These are phyloP conservation scores for Ophiostoma novo-ulmi DNA, from an alignment of 2,329 filamentous ascomycete genomes.

Conservation along the genomic window DNA sequence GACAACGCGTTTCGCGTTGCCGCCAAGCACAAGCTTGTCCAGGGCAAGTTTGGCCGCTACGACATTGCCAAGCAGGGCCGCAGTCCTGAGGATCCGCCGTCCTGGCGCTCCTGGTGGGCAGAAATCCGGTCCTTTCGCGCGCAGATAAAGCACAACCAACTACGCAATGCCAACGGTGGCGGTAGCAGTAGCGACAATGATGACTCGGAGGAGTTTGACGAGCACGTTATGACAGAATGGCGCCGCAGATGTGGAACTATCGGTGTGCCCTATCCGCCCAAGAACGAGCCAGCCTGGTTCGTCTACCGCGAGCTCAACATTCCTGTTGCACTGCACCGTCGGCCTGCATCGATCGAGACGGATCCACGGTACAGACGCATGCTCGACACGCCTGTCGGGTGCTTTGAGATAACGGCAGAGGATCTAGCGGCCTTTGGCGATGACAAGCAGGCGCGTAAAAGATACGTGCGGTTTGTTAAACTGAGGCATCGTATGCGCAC, in stretches of 20 bases:
- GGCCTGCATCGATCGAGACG: background rate
- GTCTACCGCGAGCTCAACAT: background rate
- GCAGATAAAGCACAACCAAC: background rate
- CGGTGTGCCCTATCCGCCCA: background rate
- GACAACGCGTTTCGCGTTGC: background rate
- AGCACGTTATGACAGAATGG: background rate
- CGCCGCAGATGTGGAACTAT: background rate
- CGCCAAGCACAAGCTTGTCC: background rate
- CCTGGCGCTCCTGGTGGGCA: background rate
- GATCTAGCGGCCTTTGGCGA: background rate
- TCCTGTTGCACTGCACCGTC: conserved; percentile 2
- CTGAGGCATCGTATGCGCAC: background rate
- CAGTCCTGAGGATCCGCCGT: background rate
- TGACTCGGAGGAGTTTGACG: background rate
- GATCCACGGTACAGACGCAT: background rate
- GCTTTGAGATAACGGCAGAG: background rate
- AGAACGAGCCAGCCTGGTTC: background rate
- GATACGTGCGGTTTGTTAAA: background rate
- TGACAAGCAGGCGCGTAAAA: background rate
- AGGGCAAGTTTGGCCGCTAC: background rate
- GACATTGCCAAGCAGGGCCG: background rate
- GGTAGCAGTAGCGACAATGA: background rate
- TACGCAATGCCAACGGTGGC: background rate
- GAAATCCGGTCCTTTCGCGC: background rate
- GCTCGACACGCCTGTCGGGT: background rate